Evolutionary conservation across 2,329 filamentous ascomycete species (phyloP).

Genomic region (Teratosphaeria epicoccoides): DNA sequence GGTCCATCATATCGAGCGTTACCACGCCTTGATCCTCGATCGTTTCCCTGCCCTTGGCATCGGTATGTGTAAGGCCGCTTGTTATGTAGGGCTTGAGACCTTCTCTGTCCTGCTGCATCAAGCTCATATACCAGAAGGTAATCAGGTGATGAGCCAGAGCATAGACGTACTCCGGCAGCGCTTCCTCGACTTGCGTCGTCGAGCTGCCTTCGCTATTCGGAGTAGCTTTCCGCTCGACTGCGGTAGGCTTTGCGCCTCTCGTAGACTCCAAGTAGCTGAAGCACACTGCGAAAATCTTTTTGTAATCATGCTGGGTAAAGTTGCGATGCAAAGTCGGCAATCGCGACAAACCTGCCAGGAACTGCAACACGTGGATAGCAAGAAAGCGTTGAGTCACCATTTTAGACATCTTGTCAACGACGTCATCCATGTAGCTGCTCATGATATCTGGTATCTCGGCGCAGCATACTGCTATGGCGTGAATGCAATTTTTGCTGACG

Average conservation of each 20-base stretch:
- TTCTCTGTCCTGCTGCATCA: conserved; percentile 73
- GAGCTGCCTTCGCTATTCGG: conserved; percentile 18
- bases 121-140: conserved; percentile 88
- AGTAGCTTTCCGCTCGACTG: conserved; percentile 15
- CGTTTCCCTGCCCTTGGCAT: conserved; percentile 60
- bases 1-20: conserved; percentile 65
- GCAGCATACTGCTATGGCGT: conserved; percentile 87
- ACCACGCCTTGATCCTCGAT: conserved; percentile 89
- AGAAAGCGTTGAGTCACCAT: conserved; percentile 91
- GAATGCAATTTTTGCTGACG: conserved; percentile 85
- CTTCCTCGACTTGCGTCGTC: conserved; percentile 12
- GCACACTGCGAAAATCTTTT: conserved; percentile 88
- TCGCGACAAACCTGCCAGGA: conserved; percentile 78
- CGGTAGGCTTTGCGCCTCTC: conserved; percentile 35
- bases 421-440: conserved; percentile 71
- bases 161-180: conserved; percentile 58
- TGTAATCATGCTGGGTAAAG: conserved; percentile 82
- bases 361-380: conserved; percentile 90
- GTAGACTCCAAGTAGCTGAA: conserved; percentile 88
- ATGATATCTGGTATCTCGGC: conserved; percentile 85
- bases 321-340: conserved; percentile 72
- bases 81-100: conserved; percentile 85
- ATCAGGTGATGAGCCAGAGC: conserved; percentile 91
- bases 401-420: conserved; percentile 86
- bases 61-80: conserved; percentile 67